Percentiles rank a stretch among this genome's conserved stretches.
These are phyloP conservation scores for Phytophthora melonis DNA, from an alignment of 352 stramenopile species.

Conservation along the genomic window DNA sequence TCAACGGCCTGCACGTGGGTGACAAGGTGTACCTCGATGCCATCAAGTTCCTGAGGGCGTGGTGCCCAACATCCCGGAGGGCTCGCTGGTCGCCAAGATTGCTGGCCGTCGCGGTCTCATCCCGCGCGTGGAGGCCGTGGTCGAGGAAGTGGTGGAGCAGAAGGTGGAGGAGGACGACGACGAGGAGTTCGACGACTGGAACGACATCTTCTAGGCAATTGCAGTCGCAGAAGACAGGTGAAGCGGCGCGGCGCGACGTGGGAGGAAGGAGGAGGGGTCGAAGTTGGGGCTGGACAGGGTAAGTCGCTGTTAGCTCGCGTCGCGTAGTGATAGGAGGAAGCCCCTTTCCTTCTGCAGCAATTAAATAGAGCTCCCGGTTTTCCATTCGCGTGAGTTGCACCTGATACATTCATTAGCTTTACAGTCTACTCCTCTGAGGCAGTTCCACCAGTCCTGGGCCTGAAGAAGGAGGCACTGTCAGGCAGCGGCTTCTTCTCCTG, in stretches of 20 bases:
- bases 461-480: constrained; percentile 67
- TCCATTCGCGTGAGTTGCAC: constrained; percentile 14
- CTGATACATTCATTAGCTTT: constrained; percentile 19
- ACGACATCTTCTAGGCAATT: constrained; percentile 85
- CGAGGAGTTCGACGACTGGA: constrained; percentile 90
- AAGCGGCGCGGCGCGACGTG: constrained; percentile 7
- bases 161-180: constrained; percentile 66
- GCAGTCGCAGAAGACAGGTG: constrained; percentile 15
- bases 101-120: constrained; percentile 88
- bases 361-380: constrained; percentile 43
- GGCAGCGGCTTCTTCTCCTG: constrained; percentile 32
- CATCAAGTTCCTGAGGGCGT: constrained; percentile 82
- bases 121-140: constrained; percentile 72
- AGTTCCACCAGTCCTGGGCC: constrained; percentile 19
- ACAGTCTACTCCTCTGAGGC: constrained; percentile 21
- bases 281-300: constrained; percentile 7
- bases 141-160: constrained; percentile 76
- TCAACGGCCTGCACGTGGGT: constrained; percentile 89
- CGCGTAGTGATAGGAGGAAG: too few species aligned
- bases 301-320: constrained; percentile 15
- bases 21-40: constrained; percentile 84
- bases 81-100: constrained; percentile 87
- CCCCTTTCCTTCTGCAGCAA: constrained; percentile 18
- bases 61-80: constrained; percentile 63
- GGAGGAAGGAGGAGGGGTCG: constrained; percentile 7